Base-by-base conservation (phyloP, 2,329 filamentous ascomycete genomes). In the Pseudofabraea citricarpa region DNA sequence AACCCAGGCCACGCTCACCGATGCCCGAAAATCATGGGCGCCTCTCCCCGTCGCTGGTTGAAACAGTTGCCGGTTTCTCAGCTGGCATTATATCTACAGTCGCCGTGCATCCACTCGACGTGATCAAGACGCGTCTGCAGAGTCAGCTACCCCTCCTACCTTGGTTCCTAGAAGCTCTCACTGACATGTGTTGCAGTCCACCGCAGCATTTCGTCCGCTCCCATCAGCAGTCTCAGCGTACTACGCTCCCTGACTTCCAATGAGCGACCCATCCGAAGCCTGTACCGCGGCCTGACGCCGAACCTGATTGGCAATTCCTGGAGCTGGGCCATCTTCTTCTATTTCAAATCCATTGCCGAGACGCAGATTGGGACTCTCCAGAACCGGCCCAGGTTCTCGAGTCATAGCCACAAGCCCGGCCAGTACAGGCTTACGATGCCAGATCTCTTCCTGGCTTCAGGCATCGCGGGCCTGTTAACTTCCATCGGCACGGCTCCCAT, bases 111-210 rank as follows among this genome's bases (percentile, higher is more conserved):
- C 93, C 93, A 23, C 80, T 98, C 47, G 93, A 98, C 68, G 83
- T 98, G 51, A 83, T 97, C 63, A 98, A 98, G 74, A 97, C 91
- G 48, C 85, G 93, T 51, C 81, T 98, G 62, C 93, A 98, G 70
- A 83, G 87, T 90, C 70, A 31, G 6, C 27, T 18, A 36, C 36
- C 20, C 26, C 21, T 24, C 44, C 44, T 21, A 23, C 24, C 18
- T 21, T 21, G n/a, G 70, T 71, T 77, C 53, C n/a, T 22, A 22
- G 8, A 13, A 10, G n/a, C 24, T n/a, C 32, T 22, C 36, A 39
- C 47, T 51, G 47, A 53, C 44, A 47, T 2, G 19, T n/a, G 8
- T 15, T 35, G 32, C 18, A 78, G 77, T 82, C 54, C 70, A 79
- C 53, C 73, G 74, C 47, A 73, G 64, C 56, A 61, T 62, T 45